Evolutionary conservation across 768 basidiomycete genomes (phyloP).

Genomic region (Tylopilus rubrobrunneus): DNA sequence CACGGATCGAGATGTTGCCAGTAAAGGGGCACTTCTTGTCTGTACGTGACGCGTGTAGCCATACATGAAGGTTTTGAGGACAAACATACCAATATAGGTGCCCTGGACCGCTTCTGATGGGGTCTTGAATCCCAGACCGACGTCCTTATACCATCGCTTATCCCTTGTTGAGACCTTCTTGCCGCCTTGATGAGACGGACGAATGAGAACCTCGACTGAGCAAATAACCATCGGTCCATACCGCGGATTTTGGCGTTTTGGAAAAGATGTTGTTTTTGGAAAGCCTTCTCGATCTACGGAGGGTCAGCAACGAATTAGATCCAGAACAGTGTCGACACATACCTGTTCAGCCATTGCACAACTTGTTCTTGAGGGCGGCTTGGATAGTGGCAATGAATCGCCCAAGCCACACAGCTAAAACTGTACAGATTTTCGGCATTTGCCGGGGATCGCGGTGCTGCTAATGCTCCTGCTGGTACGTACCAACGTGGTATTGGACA

Average conservation of each 20-base stretch:
- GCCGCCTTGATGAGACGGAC: conserved; percentile 42
- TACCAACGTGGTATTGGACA: background rate
- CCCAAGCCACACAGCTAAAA: conserved; percentile 37
- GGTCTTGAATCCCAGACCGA: conserved; percentile 95
- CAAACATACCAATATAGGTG: conserved; percentile 85
- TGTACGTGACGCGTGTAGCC: conserved; percentile 26
- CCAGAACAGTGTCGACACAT: conserved; percentile 14
- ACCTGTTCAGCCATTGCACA: conserved; percentile 62
- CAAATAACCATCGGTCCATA: conserved; percentile 41
- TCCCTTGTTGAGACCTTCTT: conserved; percentile 94
- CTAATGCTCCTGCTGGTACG: background rate
- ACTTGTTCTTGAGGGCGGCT: conserved; percentile 8
- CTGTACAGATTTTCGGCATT: conserved; percentile 40
- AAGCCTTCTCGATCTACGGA: conserved; percentile 88
- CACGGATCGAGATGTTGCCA: conserved; percentile 82
- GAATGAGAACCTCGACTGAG: conserved; percentile 9
- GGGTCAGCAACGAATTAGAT: background rate
- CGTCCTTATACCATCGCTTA: conserved; percentile 99
- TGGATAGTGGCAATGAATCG: background rate
- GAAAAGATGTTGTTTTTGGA: conserved; percentile 97
- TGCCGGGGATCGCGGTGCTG: conserved; percentile 6
- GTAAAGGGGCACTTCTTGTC: conserved; percentile 99
- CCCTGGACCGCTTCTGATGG: conserved; percentile 93
- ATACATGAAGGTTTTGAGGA: background rate
- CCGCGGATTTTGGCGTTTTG: conserved; percentile 93